Conservation (phyloP, 768 basidiomycete genomes). For the Austroboletus eburneus region DNA sequence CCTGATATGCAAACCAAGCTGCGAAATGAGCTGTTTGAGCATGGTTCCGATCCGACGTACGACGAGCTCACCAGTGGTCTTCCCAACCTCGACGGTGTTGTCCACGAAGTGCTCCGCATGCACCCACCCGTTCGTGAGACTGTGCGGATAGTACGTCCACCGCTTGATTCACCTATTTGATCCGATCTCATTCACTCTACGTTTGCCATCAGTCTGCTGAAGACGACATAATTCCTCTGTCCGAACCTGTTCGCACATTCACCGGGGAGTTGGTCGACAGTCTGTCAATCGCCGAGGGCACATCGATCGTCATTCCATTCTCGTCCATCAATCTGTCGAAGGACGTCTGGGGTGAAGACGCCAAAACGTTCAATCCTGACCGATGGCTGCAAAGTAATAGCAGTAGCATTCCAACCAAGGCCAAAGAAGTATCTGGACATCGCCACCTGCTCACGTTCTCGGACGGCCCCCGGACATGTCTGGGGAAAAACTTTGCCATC, state of each 20-base stretch:
- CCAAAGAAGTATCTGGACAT: slow-evolving; percentile 44
- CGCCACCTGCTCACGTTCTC: slow-evolving; percentile 49
- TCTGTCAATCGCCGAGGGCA: slow-evolving; percentile 46
- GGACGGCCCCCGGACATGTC: slow-evolving; percentile 48
- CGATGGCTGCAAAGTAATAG: slow-evolving; percentile 47
- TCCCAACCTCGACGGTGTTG: slow-evolving; percentile 53
- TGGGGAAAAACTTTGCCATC: slow-evolving; percentile 49
- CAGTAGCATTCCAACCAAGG: slow-evolving; percentile 16
- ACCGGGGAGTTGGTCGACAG: slow-evolving; percentile 37
- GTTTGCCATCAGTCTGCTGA: slow-evolving; percentile 22
- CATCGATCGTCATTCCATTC: slow-evolving; percentile 40
- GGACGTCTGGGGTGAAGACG: slow-evolving; percentile 57
- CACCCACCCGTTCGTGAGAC: slow-evolving; percentile 36
- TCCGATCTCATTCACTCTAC: background rate
- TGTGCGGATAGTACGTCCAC: slow-evolving; percentile 4
- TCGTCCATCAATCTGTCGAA: slow-evolving; percentile 45
- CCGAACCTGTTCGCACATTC: slow-evolving; percentile 41
- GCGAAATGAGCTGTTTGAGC: slow-evolving; percentile 45
- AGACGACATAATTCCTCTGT: slow-evolving; percentile 59
- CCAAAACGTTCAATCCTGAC: slow-evolving; percentile 55
- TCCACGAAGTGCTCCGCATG: slow-evolving; percentile 43
- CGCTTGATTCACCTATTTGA: background rate
- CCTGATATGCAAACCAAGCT: slow-evolving; percentile 45
- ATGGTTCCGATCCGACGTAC: slow-evolving; percentile 47
- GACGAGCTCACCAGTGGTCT: slow-evolving; percentile 48